Evolutionary conservation across 129 eudicot genomes (phyloP).

Genomic region (Helichrysum umbraculigerum): DNA sequence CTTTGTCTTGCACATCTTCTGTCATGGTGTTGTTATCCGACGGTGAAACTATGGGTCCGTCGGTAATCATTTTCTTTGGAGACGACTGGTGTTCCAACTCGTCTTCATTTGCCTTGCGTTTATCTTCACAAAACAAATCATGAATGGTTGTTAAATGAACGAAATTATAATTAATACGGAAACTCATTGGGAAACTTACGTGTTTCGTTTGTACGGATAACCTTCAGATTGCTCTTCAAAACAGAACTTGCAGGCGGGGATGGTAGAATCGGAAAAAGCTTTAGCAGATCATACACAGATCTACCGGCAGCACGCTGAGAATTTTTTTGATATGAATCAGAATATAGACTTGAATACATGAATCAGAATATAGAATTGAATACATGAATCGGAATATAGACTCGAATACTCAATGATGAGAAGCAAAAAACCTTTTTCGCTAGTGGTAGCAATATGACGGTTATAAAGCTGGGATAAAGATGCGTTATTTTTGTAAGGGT

Average conservation of each 20-base stretch:
- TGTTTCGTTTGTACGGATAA: slow-evolving; percentile 37
- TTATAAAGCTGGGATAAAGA: not conserved
- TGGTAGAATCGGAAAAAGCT: slow-evolving; percentile 55
- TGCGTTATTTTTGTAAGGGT: not conserved
- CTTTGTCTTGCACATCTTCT: slow-evolving; percentile 30
- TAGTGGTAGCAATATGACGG: not conserved
- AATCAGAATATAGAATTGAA: not conserved
- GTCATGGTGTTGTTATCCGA: slow-evolving; percentile 22
- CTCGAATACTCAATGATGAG: not conserved
- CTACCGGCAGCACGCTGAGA: slow-evolving; percentile 74
- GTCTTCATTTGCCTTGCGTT: slow-evolving; percentile 46
- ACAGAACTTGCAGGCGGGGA: slow-evolving; percentile 40
- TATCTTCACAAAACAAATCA: slow-evolving; percentile 32
- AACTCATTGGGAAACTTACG: slow-evolving; percentile 24
- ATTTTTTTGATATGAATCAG: not conserved
- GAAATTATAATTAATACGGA: not conserved
- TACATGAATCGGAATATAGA: not conserved
- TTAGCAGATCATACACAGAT: slow-evolving; percentile 60
- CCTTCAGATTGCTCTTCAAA: slow-evolving; percentile 38
- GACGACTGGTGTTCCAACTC: slow-evolving; percentile 51
- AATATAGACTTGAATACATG: not conserved
- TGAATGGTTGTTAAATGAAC: not conserved
- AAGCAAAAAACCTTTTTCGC: not conserved
- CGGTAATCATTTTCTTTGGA: slow-evolving; percentile 42
- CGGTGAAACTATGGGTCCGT: slow-evolving; percentile 42